Base-by-base conservation (phyloP, 106 monocot species). In the Platanthera guangdongensis region DNA sequence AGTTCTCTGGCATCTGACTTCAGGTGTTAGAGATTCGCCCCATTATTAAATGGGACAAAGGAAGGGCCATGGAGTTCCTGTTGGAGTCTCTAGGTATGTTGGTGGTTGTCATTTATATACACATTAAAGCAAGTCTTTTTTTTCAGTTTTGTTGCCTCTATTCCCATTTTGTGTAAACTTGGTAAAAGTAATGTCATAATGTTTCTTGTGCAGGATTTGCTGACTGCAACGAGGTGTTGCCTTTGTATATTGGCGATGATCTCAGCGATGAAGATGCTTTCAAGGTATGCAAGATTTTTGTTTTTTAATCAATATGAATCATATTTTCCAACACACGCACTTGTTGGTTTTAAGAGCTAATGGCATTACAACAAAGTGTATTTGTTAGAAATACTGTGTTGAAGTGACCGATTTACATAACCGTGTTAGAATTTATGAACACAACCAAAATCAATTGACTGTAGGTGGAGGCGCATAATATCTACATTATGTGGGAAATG, bases 1-100 rank as follows among this genome's bases (percentile, higher is more conserved):
- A 18, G 50, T 11, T 74, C 52, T 51, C 9, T 12, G 50, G 28
- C 18, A 59, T 52, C 45, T 72, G 45, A 7, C 7, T 57, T 59
- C 75, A 92, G 92, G 92, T 93, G 30, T 70, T 94, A 50, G 93
- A 94, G 88, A 88, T 94, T 80, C 82, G 88, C 18, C 93, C 93
- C 21, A 84, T 82, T 71, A 90, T 94, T 80, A 88, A 90, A 73
- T 94, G 93, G 93, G 93, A 94, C 83, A 94, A 94, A 60, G 93
- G 93, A 28, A 94, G 84, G 83, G 93, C 93, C 52, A 74, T 94
- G 50, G 93, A 94, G 68, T 94, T 90, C 79, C 71, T 94, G 47
- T 68, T 94, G 10, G 84, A 93, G 64, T 83, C 93, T 45, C 88
- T 93, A 47, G 93, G 93, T 93, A 82, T 69, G 68, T 30, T 65